Conservation (phyloP, 148 eudicot species). For the Dysphania ambrosioides region DNA sequence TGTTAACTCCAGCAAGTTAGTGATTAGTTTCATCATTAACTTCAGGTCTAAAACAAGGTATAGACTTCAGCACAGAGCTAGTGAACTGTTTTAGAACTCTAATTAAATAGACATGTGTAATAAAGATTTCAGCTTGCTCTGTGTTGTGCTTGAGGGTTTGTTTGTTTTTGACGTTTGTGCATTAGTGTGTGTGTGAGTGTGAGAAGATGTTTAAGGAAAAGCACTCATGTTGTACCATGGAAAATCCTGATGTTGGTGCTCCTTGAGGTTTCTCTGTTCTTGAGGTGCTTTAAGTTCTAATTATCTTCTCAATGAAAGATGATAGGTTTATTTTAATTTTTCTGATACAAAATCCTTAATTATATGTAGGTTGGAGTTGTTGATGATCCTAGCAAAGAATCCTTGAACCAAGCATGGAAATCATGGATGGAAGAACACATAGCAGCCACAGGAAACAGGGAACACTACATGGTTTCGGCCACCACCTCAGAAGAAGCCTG, state of each 20-base stretch:
- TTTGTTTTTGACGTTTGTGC: not conserved
- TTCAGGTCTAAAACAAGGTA: too few species aligned
- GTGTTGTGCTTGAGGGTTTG: not conserved
- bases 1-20: too few species aligned
- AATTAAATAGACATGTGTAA: not conserved
- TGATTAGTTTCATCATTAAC: too few species aligned
- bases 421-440: slow-evolving; percentile 99
- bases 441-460: slow-evolving; percentile 64
- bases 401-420: slow-evolving; percentile 93
- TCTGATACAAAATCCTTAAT: slow-evolving; percentile 1
- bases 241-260: not conserved
- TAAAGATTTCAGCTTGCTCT: not conserved
- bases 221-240: not conserved
- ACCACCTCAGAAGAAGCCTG: slow-evolving; percentile 71
- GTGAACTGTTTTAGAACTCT: not conserved
- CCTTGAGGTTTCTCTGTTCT: not conserved
- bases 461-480: slow-evolving; percentile 77
- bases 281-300: not conserved
- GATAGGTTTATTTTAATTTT: not conserved
- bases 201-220: not conserved
- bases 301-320: not conserved
- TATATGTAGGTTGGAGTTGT: slow-evolving; percentile 58
- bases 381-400: slow-evolving; percentile 66
- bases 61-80: not conserved
- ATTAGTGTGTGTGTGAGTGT: not conserved